phyloP scores from a whole-genome alignment of 2,329 filamentous ascomycete genomes.

The Colletotrichum salicis region DNA sequence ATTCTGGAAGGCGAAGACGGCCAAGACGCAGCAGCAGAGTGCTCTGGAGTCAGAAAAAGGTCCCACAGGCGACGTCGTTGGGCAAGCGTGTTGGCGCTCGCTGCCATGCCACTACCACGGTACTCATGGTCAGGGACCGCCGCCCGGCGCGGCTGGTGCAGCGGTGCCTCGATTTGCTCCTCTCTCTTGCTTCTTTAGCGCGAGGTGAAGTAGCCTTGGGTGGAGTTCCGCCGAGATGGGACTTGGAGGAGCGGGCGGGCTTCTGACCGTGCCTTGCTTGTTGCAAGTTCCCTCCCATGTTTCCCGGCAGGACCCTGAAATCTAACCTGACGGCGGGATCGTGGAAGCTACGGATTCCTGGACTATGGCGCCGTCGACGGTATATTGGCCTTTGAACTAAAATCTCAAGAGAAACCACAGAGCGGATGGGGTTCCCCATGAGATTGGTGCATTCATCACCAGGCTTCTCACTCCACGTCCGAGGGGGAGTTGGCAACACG shows the following conservation, averaged over 20 bases:
- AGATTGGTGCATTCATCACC: not conserved
- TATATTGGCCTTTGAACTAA: not conserved
- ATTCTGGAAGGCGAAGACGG: not conserved
- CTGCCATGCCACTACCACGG: constrained; percentile 18
- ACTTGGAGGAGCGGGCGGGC: constrained; percentile 16
- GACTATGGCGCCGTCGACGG: constrained; percentile 10
- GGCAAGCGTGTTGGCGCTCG: constrained; percentile 30
- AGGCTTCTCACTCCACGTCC: not conserved
- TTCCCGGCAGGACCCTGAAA: constrained; percentile 33
- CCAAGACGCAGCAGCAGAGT: not conserved
- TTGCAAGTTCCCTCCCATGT: constrained; percentile 30
- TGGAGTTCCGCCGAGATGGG: constrained; percentile 34
- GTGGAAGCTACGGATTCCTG: constrained; percentile 18
- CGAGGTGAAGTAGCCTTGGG: constrained; percentile 9
- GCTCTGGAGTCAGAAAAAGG: constrained; percentile 7
- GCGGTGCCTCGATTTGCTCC: constrained; percentile 23
- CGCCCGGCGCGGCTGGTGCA: constrained; percentile 18
- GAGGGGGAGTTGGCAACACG: not conserved
- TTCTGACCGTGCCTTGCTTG: constrained; percentile 32
- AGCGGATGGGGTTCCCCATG: not conserved
- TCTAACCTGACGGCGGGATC: constrained; percentile 23
- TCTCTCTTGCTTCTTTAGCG: constrained; percentile 24
- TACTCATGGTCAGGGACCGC: constrained; percentile 15
- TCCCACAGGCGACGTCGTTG: constrained; percentile 30
- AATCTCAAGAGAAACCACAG: not conserved